phyloP scores from a whole-genome alignment of 441 rosid species.

The Viola pubescens region DNA sequence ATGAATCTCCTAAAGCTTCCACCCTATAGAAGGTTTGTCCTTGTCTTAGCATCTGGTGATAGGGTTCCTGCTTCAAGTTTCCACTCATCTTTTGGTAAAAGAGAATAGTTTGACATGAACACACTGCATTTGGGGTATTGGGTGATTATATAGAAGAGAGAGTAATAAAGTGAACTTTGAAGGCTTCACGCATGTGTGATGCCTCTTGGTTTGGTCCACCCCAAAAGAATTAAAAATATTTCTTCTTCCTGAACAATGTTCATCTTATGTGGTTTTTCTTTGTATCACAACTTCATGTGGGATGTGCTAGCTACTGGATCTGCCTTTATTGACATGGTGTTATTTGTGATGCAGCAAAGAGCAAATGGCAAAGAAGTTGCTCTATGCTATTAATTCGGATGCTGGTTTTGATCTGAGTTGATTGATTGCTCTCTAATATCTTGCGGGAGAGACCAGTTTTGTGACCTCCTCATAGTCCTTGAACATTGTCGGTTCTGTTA shows the following conservation, averaged over 20 bases:
- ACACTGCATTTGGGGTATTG: too few species aligned
- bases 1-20: slow-evolving; percentile 99
- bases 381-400: slow-evolving; percentile 88
- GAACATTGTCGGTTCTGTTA: background rate
- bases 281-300: too few species aligned
- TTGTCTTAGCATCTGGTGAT: background rate
- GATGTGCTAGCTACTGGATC: too few species aligned
- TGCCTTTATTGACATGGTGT: background rate
- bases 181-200: background rate
- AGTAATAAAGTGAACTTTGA: too few species aligned
- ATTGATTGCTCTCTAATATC: slow-evolving; percentile 16
- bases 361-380: slow-evolving; percentile 71
- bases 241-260: too few species aligned
- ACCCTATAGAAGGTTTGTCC: slow-evolving; percentile 82
- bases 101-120: too few species aligned
- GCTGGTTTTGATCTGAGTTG: slow-evolving; percentile 98
- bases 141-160: too few species aligned
- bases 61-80: background rate
- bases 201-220: background rate
- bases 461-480: slow-evolving; percentile 3
- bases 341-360: slow-evolving; percentile 65
- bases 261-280: too few species aligned
- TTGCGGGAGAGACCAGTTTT: background rate
- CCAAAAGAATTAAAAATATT: too few species aligned
- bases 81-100: background rate